Evolutionary conservation across 208 protist species (phyloP).

Genomic region (Leishmania turanica): DNA sequence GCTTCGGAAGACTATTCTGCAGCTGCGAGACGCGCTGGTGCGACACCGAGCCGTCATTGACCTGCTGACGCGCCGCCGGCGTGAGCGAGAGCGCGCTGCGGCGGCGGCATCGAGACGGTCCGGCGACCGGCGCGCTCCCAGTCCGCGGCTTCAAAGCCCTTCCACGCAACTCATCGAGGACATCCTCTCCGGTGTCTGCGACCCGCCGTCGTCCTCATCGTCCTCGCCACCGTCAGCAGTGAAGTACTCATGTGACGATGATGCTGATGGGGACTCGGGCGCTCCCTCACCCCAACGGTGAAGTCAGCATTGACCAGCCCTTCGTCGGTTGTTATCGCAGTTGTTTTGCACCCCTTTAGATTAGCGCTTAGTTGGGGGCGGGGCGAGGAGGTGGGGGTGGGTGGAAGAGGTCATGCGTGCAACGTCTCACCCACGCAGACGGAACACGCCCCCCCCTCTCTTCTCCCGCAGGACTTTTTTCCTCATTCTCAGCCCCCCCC

Average conservation of each 20-base stretch:
- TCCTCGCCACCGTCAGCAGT: neutral
- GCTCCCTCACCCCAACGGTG: neutral
- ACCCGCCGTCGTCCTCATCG: slow-evolving; percentile 12
- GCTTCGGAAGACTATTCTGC: slow-evolving; percentile 38
- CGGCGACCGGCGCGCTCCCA: neutral
- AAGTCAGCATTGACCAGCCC: neutral
- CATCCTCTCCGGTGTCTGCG: slow-evolving; percentile 37
- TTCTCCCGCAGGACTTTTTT: neutral
- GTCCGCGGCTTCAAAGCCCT: slow-evolving; percentile 8
- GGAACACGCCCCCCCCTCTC: neutral
- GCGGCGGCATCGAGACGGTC: neutral
- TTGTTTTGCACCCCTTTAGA: neutral
- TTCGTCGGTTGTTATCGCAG: neutral
- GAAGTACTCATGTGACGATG: slow-evolving; percentile 3
- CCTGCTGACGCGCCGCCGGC: slow-evolving; percentile 36
- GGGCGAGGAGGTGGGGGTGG: neutral
- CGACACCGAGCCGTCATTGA: slow-evolving; percentile 62
- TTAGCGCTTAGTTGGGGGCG: neutral
- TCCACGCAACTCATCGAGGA: slow-evolving; percentile 38
- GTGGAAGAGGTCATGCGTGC: neutral
- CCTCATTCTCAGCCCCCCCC: neutral
- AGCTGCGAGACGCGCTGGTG: slow-evolving; percentile 41
- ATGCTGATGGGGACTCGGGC: neutral
- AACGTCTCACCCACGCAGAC: neutral
- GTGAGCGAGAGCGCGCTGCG: neutral